These are phyloP conservation scores for Aurifilum marmelostoma DNA, from an alignment of 2,329 filamentous ascomycete species.

Conservation along the genomic window DNA sequence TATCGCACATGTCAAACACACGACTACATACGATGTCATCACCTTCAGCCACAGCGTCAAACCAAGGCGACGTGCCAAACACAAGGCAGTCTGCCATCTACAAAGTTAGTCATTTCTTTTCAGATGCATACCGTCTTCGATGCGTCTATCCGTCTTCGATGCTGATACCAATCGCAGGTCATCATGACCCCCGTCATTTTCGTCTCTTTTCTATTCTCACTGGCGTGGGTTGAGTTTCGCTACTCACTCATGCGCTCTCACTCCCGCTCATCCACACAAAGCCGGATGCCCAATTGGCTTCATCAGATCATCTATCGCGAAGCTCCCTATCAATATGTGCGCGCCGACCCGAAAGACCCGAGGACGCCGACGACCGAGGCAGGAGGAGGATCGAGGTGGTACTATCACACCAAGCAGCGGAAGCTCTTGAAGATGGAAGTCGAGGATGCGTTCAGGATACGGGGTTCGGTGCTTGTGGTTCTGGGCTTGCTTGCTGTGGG, in stretches of 20 bases:
- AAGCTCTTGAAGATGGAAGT: conserved; percentile 66
- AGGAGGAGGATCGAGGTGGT: conserved; percentile 41
- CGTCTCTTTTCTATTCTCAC: conserved; percentile 66
- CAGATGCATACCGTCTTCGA: not conserved
- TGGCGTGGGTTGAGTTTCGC: conserved; percentile 63
- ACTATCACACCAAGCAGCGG: conserved; percentile 60
- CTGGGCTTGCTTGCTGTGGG: conserved; percentile 45
- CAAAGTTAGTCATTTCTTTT: conserved; percentile 28
- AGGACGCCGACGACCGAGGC: conserved; percentile 20
- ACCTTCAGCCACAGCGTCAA: conserved; percentile 11
- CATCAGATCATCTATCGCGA: conserved; percentile 46
- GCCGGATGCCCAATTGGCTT: conserved; percentile 45
- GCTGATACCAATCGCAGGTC: conserved; percentile 37
- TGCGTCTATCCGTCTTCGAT: not conserved
- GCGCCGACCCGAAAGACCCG: conserved; percentile 29
- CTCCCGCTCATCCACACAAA: conserved; percentile 38
- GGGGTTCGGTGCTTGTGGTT: conserved; percentile 54
- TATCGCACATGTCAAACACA: not conserved
- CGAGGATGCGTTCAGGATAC: conserved; percentile 65
- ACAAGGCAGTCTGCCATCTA: conserved; percentile 33
- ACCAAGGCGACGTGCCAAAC: conserved; percentile 14
- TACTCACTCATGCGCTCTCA: conserved; percentile 55
- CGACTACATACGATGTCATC: conserved; percentile 19
- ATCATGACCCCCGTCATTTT: conserved; percentile 67
- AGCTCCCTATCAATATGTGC: conserved; percentile 43